phyloP scores from a whole-genome alignment of 1,284 basidiomycete genomes.

The Leccinum subrobustum region DNA sequence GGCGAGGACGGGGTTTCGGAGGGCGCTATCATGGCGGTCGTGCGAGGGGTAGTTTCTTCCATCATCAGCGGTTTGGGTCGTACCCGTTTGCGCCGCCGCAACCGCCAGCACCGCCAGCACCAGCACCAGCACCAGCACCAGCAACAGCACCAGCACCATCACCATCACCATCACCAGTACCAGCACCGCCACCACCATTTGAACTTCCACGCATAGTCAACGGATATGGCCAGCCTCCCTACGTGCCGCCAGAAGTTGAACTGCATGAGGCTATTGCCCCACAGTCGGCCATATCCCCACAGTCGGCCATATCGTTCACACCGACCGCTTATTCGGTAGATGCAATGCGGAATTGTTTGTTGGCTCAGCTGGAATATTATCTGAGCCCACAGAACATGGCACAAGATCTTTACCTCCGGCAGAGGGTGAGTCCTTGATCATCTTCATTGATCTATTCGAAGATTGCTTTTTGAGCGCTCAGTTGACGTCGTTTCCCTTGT shows the following conservation, averaged over 20 bases:
- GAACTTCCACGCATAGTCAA: slow-evolving; percentile 23
- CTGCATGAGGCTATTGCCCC: slow-evolving; percentile 30
- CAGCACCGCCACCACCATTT: slow-evolving; percentile 14
- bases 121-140: not conserved
- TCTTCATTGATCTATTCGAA: not conserved
- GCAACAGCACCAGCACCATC: not conserved
- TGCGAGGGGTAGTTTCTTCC: slow-evolving; percentile 23
- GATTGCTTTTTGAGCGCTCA: not conserved
- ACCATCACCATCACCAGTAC: not conserved
- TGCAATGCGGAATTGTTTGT: slow-evolving; percentile 59
- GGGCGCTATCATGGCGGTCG: slow-evolving; percentile 33
- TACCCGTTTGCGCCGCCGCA: slow-evolving; percentile 14
- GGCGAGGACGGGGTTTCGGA: slow-evolving; percentile 36
- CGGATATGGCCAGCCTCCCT: slow-evolving; percentile 25
- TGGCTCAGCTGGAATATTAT: slow-evolving; percentile 88
- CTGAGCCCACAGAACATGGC: slow-evolving; percentile 84
- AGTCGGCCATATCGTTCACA: slow-evolving; percentile 43
- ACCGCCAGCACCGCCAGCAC: not conserved
- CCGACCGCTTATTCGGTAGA: slow-evolving; percentile 67
- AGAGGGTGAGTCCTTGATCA: slow-evolving; percentile 52
- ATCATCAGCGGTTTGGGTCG: slow-evolving; percentile 29
- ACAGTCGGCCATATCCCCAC: slow-evolving; percentile 26
- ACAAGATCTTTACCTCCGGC: slow-evolving; percentile 78
- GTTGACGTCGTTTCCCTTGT: slow-evolving; percentile 5
- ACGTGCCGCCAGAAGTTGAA: slow-evolving; percentile 23